Conservation (phyloP, 129 eudicot species). For the Ambrosia artemisiifolia region DNA sequence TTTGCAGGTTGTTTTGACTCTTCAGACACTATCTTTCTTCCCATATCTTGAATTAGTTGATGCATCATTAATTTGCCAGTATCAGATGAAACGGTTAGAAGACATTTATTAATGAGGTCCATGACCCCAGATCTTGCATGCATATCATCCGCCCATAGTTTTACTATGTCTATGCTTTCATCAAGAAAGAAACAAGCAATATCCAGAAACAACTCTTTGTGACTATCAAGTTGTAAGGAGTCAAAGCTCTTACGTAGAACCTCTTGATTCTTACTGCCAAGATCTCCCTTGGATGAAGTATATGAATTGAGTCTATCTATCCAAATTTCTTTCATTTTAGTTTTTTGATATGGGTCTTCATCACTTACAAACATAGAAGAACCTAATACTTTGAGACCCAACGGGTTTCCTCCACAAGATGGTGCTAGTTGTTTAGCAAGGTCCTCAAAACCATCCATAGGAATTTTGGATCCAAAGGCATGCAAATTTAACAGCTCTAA, state of each 20-base stretch:
- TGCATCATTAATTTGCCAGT: background rate
- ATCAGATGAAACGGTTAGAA: background rate
- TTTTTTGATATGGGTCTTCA: background rate
- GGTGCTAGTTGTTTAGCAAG: background rate
- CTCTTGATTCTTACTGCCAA: background rate
- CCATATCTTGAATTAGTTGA: slow-evolving; percentile 17
- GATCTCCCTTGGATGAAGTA: background rate
- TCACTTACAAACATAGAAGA: background rate
- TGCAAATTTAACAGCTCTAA: slow-evolving; percentile 15
- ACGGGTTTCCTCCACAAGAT: slow-evolving; percentile 12
- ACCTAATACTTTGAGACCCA: slow-evolving; percentile 22
- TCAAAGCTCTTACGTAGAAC: slow-evolving; percentile 12
- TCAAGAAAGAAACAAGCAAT: slow-evolving; percentile 23
- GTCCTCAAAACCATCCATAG: background rate
- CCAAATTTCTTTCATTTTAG: background rate
- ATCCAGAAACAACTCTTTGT: slow-evolving; percentile 9
- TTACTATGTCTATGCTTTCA: background rate
- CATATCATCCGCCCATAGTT: background rate
- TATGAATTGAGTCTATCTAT: background rate
- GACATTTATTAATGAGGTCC: background rate
- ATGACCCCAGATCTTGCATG: background rate
- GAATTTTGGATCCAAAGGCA: slow-evolving; percentile 13
- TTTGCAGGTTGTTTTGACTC: slow-evolving; percentile 4
- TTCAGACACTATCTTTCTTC: background rate
- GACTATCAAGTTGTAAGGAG: background rate